A percentile compares a stretch with the other conserved stretches of the same genome.
phyloP scores from a whole-genome alignment of 768 basidiomycete species.

The Agaricus sinodeliciosus region DNA sequence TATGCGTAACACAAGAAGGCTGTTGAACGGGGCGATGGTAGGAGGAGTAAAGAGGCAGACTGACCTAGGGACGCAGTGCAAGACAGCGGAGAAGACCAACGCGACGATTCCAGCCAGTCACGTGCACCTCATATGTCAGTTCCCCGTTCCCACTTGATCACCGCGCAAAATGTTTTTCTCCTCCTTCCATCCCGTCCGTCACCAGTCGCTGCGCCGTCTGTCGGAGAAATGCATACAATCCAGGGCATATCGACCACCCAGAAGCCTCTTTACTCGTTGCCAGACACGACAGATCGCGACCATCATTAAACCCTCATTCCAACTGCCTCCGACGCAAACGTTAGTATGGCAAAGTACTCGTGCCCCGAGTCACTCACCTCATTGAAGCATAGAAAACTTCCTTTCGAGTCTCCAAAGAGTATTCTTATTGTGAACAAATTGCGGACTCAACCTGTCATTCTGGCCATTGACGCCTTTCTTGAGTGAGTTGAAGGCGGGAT shows the following conservation, averaged over 20 bases:
- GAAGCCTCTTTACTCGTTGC: not conserved
- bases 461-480: slow-evolving; percentile 69
- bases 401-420: slow-evolving; percentile 41
- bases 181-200: not conserved
- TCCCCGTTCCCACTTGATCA: not conserved
- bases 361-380: not conserved
- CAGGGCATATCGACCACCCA: not conserved
- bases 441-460: slow-evolving; percentile 69
- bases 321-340: not conserved
- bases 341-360: not conserved
- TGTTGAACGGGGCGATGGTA: not conserved
- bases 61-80: not conserved
- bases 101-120: slow-evolving; percentile 6
- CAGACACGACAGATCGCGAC: slow-evolving; percentile 1
- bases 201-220: not conserved
- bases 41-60: not conserved
- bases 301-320: not conserved
- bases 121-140: not conserved
- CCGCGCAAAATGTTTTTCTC: slow-evolving; percentile 1
- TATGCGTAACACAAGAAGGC: too few species aligned
- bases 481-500: slow-evolving; percentile 36
- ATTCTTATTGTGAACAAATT: slow-evolving; percentile 79
- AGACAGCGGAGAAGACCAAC: not conserved
- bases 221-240: not conserved
- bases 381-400: slow-evolving; percentile 5